Base-by-base conservation (phyloP, 208 protist species). In the Crithidia expoeki region DNA sequence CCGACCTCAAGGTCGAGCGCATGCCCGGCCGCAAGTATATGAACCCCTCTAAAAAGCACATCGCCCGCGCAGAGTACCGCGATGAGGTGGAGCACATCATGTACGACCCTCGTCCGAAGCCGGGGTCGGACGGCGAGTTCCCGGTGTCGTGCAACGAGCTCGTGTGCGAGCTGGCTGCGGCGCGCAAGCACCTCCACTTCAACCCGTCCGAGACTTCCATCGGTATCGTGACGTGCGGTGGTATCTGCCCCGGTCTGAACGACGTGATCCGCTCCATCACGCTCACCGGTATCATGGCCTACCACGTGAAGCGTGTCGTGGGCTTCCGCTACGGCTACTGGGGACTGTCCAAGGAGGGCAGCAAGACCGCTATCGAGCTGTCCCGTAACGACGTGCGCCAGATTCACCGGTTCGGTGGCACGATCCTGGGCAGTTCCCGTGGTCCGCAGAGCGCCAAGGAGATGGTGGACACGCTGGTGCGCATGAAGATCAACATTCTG, bases 231-330 rank as follows among this genome's bases (percentile, higher is more conserved):
- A 98, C 96, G 19, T 98, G 97, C 81, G 97, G 97, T 58, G 97
- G 97, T 42, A 96, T 98, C 63, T 98, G 97, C 83, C 97, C 97
- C 34, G 97, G 97, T 61, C 87, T 98, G 27, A 98, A 98, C 83
- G 89, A 96, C 40, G 94, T 98, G 46, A 98, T 98, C 62, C 95
- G 94, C 66, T 96, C 86, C 64, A 82, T 98, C 47, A 94, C 89
- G 12, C 81, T 97, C 53, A 80, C 81, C 34, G 85, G 81, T 42
- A 89, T 85, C 42, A 72, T 83, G 44, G 32, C 66, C 16, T 98
- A 98, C 83, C 83, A 87, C 66, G 93, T 98, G 65, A 92, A 94
- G 74, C 81, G 86, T 32, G 92, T 98, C 6, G 87, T 96, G 71
- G 96, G 96, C 52, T 95, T 98, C 80, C 89, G 88, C 60, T 97